Evolutionary conservation across 352 stramenopile genomes (phyloP).

Genomic region (Globisporangium camurandrum): DNA sequence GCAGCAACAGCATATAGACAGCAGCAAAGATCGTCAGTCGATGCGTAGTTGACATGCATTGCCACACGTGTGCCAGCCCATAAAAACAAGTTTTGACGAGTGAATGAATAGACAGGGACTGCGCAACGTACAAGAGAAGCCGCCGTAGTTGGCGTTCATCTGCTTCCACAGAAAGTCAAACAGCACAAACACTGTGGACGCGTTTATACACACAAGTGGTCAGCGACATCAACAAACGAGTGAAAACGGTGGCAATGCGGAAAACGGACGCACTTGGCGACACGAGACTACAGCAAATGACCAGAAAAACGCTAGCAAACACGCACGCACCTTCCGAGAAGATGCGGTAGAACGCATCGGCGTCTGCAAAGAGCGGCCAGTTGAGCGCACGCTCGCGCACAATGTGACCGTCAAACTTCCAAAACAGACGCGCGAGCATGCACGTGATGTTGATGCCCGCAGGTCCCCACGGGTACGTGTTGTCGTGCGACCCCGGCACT

Average conservation of each 20-base stretch:
- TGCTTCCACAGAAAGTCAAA: conserved; percentile 82
- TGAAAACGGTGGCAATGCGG: not conserved
- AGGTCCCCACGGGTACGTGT: conserved; percentile 80
- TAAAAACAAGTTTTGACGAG: no score
- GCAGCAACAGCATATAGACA: no score
- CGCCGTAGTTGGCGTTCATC: conserved; percentile 82
- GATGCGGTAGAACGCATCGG: conserved; percentile 63
- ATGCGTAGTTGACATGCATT: no score
- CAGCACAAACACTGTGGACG: conserved; percentile 54
- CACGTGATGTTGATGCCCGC: conserved; percentile 84
- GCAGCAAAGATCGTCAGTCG: not conserved
- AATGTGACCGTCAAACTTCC: conserved; percentile 70
- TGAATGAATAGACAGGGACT: no score
- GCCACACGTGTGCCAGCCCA: no score
- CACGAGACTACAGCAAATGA: not conserved
- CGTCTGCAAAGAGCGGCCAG: conserved; percentile 67
- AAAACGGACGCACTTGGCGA: not conserved
- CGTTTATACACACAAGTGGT: not conserved
- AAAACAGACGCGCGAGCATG: conserved; percentile 73
- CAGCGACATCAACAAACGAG: conserved; percentile 4
- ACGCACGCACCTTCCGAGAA: conserved; percentile 50
- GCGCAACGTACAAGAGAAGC: conserved; percentile 74
- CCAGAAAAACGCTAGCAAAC: conserved; percentile 1
- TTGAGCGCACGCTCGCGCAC: conserved; percentile 52
- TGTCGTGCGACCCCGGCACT: conserved; percentile 67